These are phyloP conservation scores for Solanum dulcamara DNA, from an alignment of 257 asterid species.

Conservation along the genomic window DNA sequence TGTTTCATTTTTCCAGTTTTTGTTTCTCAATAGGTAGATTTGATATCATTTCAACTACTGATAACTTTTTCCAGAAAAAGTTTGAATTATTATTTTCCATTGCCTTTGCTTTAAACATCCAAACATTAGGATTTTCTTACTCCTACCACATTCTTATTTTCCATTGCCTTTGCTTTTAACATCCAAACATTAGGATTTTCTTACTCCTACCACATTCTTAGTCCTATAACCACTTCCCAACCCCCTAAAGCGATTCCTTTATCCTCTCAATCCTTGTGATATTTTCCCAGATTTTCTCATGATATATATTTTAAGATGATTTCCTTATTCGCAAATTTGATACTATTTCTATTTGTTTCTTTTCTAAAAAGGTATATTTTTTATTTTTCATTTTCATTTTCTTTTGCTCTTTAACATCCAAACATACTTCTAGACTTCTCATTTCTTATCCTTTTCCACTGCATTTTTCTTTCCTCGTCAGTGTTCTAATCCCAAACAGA, in stretches of 20 bases:
- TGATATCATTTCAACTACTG: neutral
- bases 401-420: neutral
- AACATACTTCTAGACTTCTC: neutral
- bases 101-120: neutral
- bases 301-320: neutral
- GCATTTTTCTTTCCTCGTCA: neutral
- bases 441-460: neutral
- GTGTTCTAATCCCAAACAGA: neutral
- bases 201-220: neutral
- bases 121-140: neutral
- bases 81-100: neutral
- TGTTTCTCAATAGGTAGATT: neutral
- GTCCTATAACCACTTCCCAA: neutral
- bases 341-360: neutral
- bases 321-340: neutral
- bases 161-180: too few species aligned
- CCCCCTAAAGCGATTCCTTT: neutral
- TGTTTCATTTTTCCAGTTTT: neutral
- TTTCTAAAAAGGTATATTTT: neutral
- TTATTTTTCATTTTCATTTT: neutral
- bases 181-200: too few species aligned
- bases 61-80: neutral
- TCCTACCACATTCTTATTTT: neutral
- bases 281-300: neutral
- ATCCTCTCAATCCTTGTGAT: neutral